Percentiles rank a stretch among this genome's conserved stretches.
Conservation (phyloP, 495 filamentous ascomycete species). For the Lophiostoma macrostomum region DNA sequence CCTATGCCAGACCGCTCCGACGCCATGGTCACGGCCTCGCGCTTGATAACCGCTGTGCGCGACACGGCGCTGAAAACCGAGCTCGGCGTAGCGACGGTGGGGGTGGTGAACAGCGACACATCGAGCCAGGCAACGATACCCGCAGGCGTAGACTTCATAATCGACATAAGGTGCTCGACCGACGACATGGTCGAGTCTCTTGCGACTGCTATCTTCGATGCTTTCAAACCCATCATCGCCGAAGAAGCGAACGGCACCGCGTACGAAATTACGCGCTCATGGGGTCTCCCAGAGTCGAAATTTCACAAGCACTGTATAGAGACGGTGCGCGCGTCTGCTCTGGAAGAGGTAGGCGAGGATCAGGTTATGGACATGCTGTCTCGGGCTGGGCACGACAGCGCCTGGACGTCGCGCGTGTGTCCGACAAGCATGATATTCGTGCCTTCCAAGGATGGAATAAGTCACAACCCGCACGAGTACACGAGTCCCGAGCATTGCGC, state of each 20-base stretch:
- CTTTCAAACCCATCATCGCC: constrained; percentile 20
- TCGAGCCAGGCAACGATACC: constrained; percentile 29
- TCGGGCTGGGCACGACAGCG: constrained; percentile 30
- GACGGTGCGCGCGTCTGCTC: constrained; percentile 17
- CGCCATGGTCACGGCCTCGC: constrained; percentile 28
- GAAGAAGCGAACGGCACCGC: constrained; percentile 18
- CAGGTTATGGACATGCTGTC: constrained; percentile 29
- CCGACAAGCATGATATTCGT: constrained; percentile 36
- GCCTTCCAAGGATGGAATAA: constrained; percentile 28
- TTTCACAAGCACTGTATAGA: constrained; percentile 29
- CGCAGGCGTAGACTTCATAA: constrained; percentile 27
- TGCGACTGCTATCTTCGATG: constrained; percentile 11
- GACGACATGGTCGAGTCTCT: constrained; percentile 27
- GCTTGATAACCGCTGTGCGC: constrained; percentile 25
- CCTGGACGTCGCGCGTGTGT: constrained; percentile 25
- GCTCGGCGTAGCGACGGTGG: constrained; percentile 31
- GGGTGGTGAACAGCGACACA: constrained; percentile 30
- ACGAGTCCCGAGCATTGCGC: constrained; percentile 32
- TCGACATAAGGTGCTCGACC: constrained; percentile 28
- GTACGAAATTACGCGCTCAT: constrained; percentile 23
- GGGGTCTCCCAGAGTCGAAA: constrained; percentile 28
- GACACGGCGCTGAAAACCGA: constrained; percentile 22
- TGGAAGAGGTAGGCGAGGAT: constrained; percentile 16
- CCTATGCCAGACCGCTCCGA: constrained; percentile 28
- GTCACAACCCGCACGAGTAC: constrained; percentile 34